Evolutionary conservation across 1,139 yeast species (phyloP).

Genomic region (Suhomyces bolitotheri): DNA sequence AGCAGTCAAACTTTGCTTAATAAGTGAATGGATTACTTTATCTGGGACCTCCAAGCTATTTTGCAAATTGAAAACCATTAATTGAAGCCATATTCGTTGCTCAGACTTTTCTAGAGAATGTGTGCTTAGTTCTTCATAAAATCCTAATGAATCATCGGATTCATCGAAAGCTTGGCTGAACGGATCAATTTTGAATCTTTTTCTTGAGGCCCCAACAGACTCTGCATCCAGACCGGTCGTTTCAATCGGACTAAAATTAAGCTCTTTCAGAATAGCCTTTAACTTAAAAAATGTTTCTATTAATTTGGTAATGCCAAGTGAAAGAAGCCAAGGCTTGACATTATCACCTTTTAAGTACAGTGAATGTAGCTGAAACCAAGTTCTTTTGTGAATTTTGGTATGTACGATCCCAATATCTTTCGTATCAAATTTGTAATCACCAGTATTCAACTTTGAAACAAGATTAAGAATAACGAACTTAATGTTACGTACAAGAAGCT

Average conservation of each 20-base stretch:
- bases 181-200: conserved; percentile 1
- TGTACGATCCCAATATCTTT: conserved; percentile 23
- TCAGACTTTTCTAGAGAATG: background rate
- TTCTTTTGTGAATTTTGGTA: conserved; percentile 10
- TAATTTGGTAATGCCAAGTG: conserved; percentile 31
- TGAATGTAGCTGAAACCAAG: conserved; percentile 33
- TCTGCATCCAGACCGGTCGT: conserved; percentile 1
- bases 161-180: background rate
- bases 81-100: conserved; percentile 32
- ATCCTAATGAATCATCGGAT: background rate
- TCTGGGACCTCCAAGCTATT: background rate
- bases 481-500: background rate
- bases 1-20: background rate
- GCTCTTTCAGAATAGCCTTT: conserved; percentile 9
- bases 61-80: conserved; percentile 29
- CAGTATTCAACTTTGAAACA: conserved; percentile 18
- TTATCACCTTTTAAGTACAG: conserved; percentile 24
- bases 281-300: conserved; percentile 28
- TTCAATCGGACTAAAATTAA: background rate
- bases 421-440: conserved; percentile 20
- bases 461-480: conserved; percentile 13
- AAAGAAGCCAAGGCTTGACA: conserved; percentile 34
- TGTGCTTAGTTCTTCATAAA: background rate
- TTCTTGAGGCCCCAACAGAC: conserved; percentile 1
- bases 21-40: background rate